Conservation (phyloP, 2,329 filamentous ascomycete species). For the Colletotrichum trifolii region DNA sequence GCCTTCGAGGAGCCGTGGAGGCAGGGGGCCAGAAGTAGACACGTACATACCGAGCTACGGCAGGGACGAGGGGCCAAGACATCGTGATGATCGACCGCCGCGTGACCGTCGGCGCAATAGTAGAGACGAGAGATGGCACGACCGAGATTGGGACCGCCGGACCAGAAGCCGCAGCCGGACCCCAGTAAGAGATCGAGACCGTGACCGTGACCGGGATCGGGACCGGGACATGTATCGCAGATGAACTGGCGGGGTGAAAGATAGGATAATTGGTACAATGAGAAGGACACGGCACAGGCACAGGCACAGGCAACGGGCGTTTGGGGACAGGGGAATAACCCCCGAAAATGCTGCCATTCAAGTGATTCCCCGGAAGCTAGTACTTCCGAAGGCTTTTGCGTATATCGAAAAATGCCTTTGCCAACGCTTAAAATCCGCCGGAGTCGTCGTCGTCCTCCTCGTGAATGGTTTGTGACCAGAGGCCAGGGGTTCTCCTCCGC, state of each 20-base stretch:
- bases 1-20: constrained; percentile 47
- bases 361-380: constrained; percentile 27
- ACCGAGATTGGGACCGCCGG: constrained; percentile 52
- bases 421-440: constrained; percentile 44
- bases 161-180: constrained; percentile 55
- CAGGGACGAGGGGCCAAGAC: constrained; percentile 45
- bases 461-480: constrained; percentile 75
- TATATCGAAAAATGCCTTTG: constrained; percentile 7
- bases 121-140: constrained; percentile 45
- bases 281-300: constrained; percentile 21
- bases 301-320: constrained; percentile 12
- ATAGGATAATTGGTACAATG: constrained; percentile 10
- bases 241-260: constrained; percentile 45
- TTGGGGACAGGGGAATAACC: constrained; percentile 17
- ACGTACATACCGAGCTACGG: constrained; percentile 63
- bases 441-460: constrained; percentile 78
- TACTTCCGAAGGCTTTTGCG: constrained; percentile 9
- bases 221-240: constrained; percentile 61
- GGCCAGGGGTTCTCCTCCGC: constrained; percentile 56
- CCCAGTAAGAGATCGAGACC: constrained; percentile 50
- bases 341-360: constrained; percentile 29
- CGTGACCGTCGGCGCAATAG: constrained; percentile 38
- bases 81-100: constrained; percentile 44
- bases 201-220: constrained; percentile 45
- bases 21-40: constrained; percentile 54